Percentiles rank a stretch among this genome's conserved stretches.
Evolutionary conservation across 257 asterid genomes (phyloP).

Genomic region (Capsicum pubescens): DNA sequence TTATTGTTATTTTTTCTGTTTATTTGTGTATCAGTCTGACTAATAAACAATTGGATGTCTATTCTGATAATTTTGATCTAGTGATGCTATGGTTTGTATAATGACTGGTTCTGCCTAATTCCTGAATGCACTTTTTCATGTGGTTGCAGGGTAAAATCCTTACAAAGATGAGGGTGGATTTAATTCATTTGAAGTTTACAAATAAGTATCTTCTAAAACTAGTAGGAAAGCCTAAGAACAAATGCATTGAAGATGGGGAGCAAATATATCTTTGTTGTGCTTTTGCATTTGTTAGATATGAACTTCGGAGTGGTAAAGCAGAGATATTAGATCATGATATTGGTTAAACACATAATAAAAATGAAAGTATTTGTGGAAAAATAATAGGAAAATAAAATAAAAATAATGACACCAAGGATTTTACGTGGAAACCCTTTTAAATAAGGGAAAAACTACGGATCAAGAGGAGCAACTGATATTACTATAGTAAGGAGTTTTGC

Average conservation of each 20-base stretch:
- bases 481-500: too few species aligned
- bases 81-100: neutral
- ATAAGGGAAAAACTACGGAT: too few species aligned
- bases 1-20: too few species aligned
- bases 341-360: too few species aligned
- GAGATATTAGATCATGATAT: constrained; percentile 78
- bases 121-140: constrained; percentile 28
- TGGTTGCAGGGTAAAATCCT: constrained; percentile 72
- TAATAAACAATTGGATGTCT: neutral
- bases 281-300: constrained; percentile 76
- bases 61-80: neutral
- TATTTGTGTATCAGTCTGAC: neutral
- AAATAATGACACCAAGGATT: neutral
- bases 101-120: neutral
- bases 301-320: constrained; percentile 73
- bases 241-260: constrained; percentile 91
- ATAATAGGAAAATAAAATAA: neutral
- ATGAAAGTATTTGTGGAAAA: too few species aligned
- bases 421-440: too few species aligned
- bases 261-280: constrained; percentile 93
- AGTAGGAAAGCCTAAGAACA: constrained; percentile 87
- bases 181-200: constrained; percentile 56
- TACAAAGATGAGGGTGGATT: constrained; percentile 76
- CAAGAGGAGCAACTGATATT: too few species aligned
- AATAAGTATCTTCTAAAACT: constrained; percentile 85